Conservation (phyloP, 129 eudicot species). For the Logfia minima region DNA sequence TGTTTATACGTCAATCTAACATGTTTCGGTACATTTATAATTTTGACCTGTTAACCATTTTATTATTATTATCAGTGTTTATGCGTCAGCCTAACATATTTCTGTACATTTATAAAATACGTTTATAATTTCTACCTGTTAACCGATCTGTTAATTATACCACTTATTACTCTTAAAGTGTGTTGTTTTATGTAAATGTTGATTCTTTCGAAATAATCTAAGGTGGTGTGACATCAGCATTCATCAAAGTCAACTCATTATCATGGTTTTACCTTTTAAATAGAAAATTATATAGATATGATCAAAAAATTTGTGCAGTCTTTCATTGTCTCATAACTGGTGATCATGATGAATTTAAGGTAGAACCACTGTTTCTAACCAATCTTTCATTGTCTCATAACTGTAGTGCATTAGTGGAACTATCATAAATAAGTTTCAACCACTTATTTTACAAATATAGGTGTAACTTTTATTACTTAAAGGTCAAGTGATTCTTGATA, state of each 20-base stretch:
- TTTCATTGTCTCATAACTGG: too few relatives aligned
- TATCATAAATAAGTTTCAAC: conserved; percentile 15
- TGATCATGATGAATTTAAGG: background rate
- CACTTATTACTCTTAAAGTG: background rate
- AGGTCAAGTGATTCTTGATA: background rate
- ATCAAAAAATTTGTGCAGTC: background rate
- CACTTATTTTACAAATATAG: background rate
- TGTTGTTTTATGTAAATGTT: background rate
- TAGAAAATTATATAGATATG: too few relatives aligned
- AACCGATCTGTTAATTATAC: too few relatives aligned
- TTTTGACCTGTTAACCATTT: too few relatives aligned
- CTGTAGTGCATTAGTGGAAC: background rate
- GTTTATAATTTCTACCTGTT: too few relatives aligned
- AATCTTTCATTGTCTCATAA: background rate
- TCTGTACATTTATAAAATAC: too few relatives aligned
- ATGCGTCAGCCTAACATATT: too few relatives aligned
- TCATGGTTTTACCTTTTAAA: too few relatives aligned
- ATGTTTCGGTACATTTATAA: too few relatives aligned
- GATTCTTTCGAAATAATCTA: background rate
- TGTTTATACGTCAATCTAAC: too few relatives aligned
- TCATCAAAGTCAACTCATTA: background rate
- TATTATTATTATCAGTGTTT: too few relatives aligned
- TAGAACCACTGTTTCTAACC: background rate
- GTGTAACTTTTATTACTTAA: background rate
- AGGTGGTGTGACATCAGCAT: background rate